Evolutionary conservation across 495 filamentous ascomycete species (phyloP), one percentile per base, ranked within the genome.

Genomic region (Neurospora sp.): DNA sequence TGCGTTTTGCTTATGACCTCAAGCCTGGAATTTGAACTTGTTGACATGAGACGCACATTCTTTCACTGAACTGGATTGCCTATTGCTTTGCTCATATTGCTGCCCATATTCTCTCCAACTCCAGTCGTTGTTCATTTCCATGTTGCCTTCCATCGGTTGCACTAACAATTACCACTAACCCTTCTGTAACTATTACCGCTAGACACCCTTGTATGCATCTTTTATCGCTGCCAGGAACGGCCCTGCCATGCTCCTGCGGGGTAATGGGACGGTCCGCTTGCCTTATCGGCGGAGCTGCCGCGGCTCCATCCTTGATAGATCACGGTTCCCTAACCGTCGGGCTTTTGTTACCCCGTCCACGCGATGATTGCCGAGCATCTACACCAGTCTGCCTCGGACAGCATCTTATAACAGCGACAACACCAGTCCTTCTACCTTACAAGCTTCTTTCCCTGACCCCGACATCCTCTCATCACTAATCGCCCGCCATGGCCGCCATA

Each of bases 401-500:
- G 46, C n/a, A 48, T 48, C n/a, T 20, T 20, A 11, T 11, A 48
- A 22, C n/a, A 22, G 44, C n/a, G 10, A 22, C n/a, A 53, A 12
- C 20, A 53, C 10, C n/a, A 48, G 9, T n/a, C 18, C 8, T n/a
- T 44, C 18, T 44, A 9, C 18, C 42, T 10, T n/a, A 44, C 42
- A 44, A n/a, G 42, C 18, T n/a, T n/a, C 7, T 44, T 9, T n/a
- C 5, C 5, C 16, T 20, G 8, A 46, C 8, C 42, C 0, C 42
- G 3, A 3, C 18, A 44, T 10, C n/a, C 3, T 20, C 9, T 4
- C 9, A 46, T 9, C 41, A 37, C 53, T 7, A 46, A 40, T 39
- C 69, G 61, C 70, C 44, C 70, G 44, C 48, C 70, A 81, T 81
- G 79, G 79, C 69, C 3, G 74, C 75, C 40, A 41, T 44, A 42